A percentile compares a stretch with the other conserved stretches of the same genome.
Conservation (phyloP, 176 grass and related monocot genomes). For the Paspalum vaginatum region DNA sequence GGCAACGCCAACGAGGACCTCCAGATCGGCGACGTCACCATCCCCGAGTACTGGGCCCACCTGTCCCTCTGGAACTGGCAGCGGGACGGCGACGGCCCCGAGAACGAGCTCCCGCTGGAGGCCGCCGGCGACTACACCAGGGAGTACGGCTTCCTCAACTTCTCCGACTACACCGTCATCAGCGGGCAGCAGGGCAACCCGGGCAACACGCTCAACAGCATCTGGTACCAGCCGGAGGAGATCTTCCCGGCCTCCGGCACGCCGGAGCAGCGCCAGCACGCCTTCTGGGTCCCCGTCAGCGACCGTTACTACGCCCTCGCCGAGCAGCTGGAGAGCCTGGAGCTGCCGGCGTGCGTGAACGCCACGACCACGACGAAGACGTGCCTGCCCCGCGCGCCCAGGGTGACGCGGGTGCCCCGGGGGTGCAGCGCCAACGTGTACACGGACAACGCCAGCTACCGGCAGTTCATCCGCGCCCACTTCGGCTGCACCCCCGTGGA, state of each 20-base stretch:
- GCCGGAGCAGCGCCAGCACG: constrained; percentile 61
- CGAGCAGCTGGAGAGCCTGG: constrained; percentile 44
- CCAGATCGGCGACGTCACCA: constrained; percentile 66
- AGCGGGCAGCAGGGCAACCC: not conserved
- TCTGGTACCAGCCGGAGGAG: constrained; percentile 72
- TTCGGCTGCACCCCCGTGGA: constrained; percentile 56
- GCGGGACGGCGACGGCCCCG: constrained; percentile 43
- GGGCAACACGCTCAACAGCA: constrained; percentile 56
- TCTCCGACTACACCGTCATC: constrained; percentile 52
- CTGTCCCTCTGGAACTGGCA: constrained; percentile 68
- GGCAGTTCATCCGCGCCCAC: constrained; percentile 46
- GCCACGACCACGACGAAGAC: constrained; percentile 16
- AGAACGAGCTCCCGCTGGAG: constrained; percentile 54
- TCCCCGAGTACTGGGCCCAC: constrained; percentile 63
- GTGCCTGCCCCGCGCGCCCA: constrained; percentile 48
- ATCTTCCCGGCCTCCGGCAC: constrained; percentile 49
- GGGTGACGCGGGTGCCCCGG: constrained; percentile 34
- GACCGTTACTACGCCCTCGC: constrained; percentile 42
- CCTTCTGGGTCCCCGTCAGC: constrained; percentile 62
- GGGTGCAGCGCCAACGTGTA: constrained; percentile 61
- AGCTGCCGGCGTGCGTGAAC: constrained; percentile 58
- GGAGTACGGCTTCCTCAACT: constrained; percentile 53
- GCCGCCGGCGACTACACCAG: constrained; percentile 56
- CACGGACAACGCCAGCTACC: constrained; percentile 58
- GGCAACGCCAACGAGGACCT: constrained; percentile 59